Evolutionary conservation across 805 yeast species (phyloP).

Genomic region (Saccharomycopsis babjevae): DNA sequence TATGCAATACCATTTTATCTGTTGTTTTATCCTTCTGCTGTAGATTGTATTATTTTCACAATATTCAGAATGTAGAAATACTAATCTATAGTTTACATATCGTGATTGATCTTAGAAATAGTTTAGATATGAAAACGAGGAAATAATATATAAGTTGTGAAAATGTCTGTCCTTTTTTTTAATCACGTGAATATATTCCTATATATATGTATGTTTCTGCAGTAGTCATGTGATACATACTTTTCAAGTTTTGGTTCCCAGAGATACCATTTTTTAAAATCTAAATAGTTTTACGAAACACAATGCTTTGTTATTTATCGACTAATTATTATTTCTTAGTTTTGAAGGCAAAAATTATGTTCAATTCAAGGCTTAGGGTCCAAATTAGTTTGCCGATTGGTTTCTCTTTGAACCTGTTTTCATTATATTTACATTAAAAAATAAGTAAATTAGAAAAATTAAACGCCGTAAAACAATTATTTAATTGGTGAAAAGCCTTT

Average conservation of each 20-base stretch:
- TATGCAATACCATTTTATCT: constrained; percentile 38
- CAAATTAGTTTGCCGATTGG: no score
- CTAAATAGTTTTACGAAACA: neutral
- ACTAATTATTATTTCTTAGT: neutral
- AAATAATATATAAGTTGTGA: no score
- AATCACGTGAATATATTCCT: neutral
- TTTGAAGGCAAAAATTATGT: neutral
- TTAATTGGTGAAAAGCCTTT: no score
- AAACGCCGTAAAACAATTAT: no score
- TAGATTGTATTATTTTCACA: neutral
- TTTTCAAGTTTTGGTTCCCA: neutral
- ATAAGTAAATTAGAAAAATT: no score
- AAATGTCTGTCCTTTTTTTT: no score
- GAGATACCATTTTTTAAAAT: neutral
- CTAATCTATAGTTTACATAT: neutral
- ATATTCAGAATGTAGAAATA: neutral
- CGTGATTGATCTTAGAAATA: no score
- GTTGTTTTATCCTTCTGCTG: neutral
- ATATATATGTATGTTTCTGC: neutral
- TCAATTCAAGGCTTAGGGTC: no score
- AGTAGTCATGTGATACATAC: neutral
- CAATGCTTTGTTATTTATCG: neutral
- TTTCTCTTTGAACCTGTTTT: no score
- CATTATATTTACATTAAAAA: no score
- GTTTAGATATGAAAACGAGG: no score